Evolutionary conservation across 2,329 filamentous ascomycete genomes (phyloP).

Genomic region (Colletotrichum trifolii): DNA sequence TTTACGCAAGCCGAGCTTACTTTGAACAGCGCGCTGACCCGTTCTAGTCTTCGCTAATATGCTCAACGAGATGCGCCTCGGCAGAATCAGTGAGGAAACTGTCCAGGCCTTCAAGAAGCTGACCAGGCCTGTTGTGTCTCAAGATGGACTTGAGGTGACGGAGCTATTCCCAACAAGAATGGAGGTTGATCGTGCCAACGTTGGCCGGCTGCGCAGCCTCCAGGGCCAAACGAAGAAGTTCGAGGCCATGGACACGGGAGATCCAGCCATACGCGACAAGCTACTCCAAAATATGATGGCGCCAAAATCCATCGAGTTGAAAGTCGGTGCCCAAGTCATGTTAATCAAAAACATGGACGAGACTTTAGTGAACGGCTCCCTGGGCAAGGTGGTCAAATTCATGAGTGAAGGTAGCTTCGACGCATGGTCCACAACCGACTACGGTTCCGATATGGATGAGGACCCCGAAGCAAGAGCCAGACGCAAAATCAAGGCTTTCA

Average conservation of each 20-base stretch:
- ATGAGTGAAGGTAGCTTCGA: conserved; percentile 64
- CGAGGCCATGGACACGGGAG: conserved; percentile 81
- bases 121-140: conserved; percentile 75
- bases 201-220: conserved; percentile 76
- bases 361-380: conserved; percentile 89
- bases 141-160: conserved; percentile 83
- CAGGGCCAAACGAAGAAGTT: conserved; percentile 76
- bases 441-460: conserved; percentile 57
- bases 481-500: conserved; percentile 62
- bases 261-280: conserved; percentile 77
- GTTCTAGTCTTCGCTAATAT: conserved; percentile 83
- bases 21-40: conserved; percentile 17
- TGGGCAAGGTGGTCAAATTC: conserved; percentile 87
- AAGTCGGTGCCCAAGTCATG: conserved; percentile 97
- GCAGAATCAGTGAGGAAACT: conserved; percentile 80
- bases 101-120: conserved; percentile 81
- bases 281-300: conserved; percentile 93
- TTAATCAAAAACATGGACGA: conserved; percentile 99
- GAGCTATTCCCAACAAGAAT: conserved; percentile 92
- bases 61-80: conserved; percentile 97
- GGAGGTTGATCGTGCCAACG: conserved; percentile 91
- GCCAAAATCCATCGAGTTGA: conserved; percentile 81
- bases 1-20: conserved; percentile 6
- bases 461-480: conserved; percentile 58
- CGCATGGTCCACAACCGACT: conserved; percentile 41